phyloP scores from a whole-genome alignment of 2,329 filamentous ascomycete species.

The Peltaster fructicola region DNA sequence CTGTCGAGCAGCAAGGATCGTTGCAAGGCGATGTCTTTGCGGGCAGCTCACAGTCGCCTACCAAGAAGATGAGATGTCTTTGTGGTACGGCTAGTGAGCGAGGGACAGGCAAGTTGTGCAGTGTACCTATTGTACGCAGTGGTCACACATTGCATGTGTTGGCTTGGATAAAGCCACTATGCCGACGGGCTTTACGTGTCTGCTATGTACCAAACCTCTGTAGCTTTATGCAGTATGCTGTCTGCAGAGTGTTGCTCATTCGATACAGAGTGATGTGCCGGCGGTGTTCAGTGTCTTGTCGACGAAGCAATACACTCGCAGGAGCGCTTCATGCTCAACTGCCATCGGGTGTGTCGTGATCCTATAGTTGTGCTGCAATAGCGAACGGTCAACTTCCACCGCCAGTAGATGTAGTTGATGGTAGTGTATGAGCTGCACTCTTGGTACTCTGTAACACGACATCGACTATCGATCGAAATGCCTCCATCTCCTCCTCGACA shows the following conservation, averaged over 20 bases:
- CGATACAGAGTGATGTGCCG: constrained; percentile 4
- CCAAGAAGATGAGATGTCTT: constrained; percentile 35
- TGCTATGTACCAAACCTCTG: constrained; percentile 26
- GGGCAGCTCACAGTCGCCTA: constrained; percentile 23
- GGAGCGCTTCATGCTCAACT: too few species aligned
- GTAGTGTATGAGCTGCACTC: not conserved
- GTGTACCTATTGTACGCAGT: constrained; percentile 46
- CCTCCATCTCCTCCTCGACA: constrained; percentile 88
- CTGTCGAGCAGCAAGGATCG: constrained; percentile 23
- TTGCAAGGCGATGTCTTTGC: too few species aligned
- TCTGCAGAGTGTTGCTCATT: constrained; percentile 3
- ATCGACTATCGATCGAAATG: constrained; percentile 56
- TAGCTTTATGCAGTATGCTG: constrained; percentile 3
- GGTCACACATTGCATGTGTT: constrained; percentile 41
- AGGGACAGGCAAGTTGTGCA: constrained; percentile 41
- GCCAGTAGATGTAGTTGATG: not conserved
- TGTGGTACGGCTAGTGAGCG: constrained; percentile 38
- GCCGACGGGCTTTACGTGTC: constrained; percentile 30
- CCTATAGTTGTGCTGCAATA: too few species aligned
- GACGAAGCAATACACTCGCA: constrained; percentile 2
- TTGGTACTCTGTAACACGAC: constrained; percentile 45
- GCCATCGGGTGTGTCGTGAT: too few species aligned
- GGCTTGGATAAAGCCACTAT: constrained; percentile 32
- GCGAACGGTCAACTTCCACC: constrained; percentile 1
- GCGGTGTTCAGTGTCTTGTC: constrained; percentile 2